phyloP scores from a whole-genome alignment of 2,329 filamentous ascomycete genomes.

The Cadophora sp. region DNA sequence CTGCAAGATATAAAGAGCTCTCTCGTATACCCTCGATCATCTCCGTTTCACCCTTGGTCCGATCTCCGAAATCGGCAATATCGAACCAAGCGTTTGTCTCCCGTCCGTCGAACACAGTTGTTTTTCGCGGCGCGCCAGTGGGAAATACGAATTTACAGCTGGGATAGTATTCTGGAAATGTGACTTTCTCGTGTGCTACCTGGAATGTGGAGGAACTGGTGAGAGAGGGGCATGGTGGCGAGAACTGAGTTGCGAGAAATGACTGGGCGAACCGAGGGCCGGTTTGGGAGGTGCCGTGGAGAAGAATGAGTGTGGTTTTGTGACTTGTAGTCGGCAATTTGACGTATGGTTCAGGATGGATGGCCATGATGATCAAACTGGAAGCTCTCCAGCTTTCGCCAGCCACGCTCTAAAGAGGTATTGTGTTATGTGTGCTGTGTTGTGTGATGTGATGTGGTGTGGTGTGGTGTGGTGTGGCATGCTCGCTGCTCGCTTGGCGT shows the following conservation, averaged over 20 bases:
- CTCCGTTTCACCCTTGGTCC: constrained; percentile 29
- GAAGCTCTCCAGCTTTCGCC: too few relatives aligned
- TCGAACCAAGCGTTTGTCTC: constrained; percentile 43
- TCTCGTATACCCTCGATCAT: constrained; percentile 23
- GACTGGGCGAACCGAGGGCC: constrained; percentile 35
- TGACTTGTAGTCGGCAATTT: constrained; percentile 34
- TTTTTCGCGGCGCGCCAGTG: constrained; percentile 27
- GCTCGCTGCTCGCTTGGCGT: too few relatives aligned
- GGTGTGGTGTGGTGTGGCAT: too few relatives aligned
- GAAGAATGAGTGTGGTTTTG: constrained; percentile 47
- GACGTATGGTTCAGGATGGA: constrained; percentile 22
- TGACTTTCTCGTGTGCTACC: not conserved
- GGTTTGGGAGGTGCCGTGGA: constrained; percentile 51
- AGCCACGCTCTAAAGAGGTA: too few relatives aligned
- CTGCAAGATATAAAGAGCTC: constrained; percentile 27
- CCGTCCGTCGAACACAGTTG: constrained; percentile 35
- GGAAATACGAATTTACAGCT: constrained; percentile 37
- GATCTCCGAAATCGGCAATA: constrained; percentile 37
- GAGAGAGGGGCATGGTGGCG: not conserved
- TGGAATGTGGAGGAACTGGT: not conserved
- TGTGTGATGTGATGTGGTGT: too few relatives aligned
- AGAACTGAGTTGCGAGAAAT: not conserved
- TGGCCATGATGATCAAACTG: not conserved
- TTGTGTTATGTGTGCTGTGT: too few relatives aligned
- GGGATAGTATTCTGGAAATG: constrained; percentile 5